These are phyloP conservation scores for Leptosphaerulina australis DNA, from an alignment of 2,329 filamentous ascomycete species.

Conservation along the genomic window DNA sequence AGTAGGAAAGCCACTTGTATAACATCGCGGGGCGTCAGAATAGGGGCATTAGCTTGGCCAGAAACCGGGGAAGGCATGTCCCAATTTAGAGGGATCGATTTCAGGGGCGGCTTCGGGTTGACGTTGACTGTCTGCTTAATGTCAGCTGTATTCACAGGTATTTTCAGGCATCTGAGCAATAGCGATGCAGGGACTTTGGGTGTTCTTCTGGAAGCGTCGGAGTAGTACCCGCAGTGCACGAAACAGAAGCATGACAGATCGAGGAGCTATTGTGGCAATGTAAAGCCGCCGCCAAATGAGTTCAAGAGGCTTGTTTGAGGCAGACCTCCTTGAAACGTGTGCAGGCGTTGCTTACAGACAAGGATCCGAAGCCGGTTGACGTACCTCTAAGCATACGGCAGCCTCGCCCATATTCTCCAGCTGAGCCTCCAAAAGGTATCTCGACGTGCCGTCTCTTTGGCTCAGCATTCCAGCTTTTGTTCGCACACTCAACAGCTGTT, in stretches of 20 bases:
- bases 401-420: slow-evolving; percentile 92
- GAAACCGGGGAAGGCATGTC: slow-evolving; percentile 51
- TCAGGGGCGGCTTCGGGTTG: slow-evolving; percentile 60
- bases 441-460: slow-evolving; percentile 49
- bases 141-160: slow-evolving; percentile 11
- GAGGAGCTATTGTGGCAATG: slow-evolving; percentile 14
- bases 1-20: slow-evolving; percentile 69
- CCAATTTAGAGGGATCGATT: slow-evolving; percentile 61
- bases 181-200: slow-evolving; percentile 14
- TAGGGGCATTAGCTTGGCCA: slow-evolving; percentile 47
- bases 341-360: slow-evolving; percentile 9
- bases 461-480: slow-evolving; percentile 79
- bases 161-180: neutral
- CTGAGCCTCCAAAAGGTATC: slow-evolving; percentile 88
- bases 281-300: slow-evolving; percentile 1
- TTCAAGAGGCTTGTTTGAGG: slow-evolving; percentile 16
- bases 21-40: slow-evolving; percentile 66
- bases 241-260: slow-evolving; percentile 18
- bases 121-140: slow-evolving; percentile 48
- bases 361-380: slow-evolving; percentile 12
- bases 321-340: slow-evolving; percentile 11
- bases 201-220: slow-evolving; percentile 12
- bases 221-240: slow-evolving; percentile 21
- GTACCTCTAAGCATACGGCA: slow-evolving; percentile 75
- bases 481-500: slow-evolving; percentile 84